A percentile compares a stretch with the other conserved stretches of the same genome.
These are phyloP conservation scores for Geranium incanum DNA, from an alignment of 441 rosid species.

Conservation along the genomic window DNA sequence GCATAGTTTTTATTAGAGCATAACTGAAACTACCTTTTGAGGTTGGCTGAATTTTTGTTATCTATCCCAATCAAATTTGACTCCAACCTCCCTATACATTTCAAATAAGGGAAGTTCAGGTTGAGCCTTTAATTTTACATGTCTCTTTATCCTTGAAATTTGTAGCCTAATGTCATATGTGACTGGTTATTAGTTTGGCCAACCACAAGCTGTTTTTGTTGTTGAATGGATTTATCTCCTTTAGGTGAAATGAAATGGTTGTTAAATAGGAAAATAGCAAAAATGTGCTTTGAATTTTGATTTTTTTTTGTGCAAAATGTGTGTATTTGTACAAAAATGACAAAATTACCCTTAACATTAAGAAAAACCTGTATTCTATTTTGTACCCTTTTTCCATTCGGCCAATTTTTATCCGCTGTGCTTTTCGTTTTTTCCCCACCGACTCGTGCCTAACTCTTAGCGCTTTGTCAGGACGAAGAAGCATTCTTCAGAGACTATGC, in stretches of 20 bases:
- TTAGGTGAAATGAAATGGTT: too few species aligned
- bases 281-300: too few species aligned
- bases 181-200: background rate
- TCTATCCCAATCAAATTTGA: too few species aligned
- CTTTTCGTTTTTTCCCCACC: background rate
- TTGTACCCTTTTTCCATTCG: too few species aligned
- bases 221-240: too few species aligned
- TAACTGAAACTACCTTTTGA: background rate
- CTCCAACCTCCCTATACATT: background rate
- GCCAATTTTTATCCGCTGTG: background rate
- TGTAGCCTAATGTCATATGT: background rate
- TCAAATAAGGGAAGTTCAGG: background rate
- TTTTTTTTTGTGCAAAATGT: too few species aligned
- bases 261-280: too few species aligned
- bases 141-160: background rate
- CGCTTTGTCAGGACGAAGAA: constrained; percentile 58
- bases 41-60: too few species aligned
- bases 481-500: constrained; percentile 70
- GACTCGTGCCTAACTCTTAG: background rate
- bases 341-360: too few species aligned
- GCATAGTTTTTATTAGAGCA: background rate
- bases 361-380: too few species aligned
- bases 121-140: background rate
- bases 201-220: background rate
- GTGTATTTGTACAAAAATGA: too few species aligned